Base-by-base conservation (phyloP, 176 grass and related monocot species). In the Poa pratensis region DNA sequence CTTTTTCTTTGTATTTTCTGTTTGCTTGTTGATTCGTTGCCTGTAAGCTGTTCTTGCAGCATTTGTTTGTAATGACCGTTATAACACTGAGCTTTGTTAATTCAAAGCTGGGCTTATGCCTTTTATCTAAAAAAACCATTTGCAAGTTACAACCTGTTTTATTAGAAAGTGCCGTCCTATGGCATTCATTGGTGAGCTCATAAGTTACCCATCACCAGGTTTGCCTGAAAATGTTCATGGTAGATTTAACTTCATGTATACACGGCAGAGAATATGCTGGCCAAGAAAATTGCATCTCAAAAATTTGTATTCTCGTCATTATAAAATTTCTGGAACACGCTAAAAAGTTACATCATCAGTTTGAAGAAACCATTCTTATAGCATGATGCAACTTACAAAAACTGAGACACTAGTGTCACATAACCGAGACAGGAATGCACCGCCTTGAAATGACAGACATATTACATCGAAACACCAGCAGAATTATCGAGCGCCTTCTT, bases 401-500 rank as follows among this genome's bases (percentile, higher is more conserved):
- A 75, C n/a, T n/a, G n/a, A 69, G 30, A 85, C 20, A 22, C 14
- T 2, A 12, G 27, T 51, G 42, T 35, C 54, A 34, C 11, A 46
- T n/a, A n/a, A 73, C 52, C 5, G 9, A 39, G 67, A 59, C 9
- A 10, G 7, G 23, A 78, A 37, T 8, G 51, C 17, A 75, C 19
- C 49, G 20, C 7, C 34, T n/a, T 49, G 6, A 12, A 78, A 85
- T 17, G 16, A n/a, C 61, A 8, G 15, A n/a, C 16, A 28, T 1
- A 65, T 91, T 86, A 98, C 91, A 94, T 98, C 60, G 94, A 78
- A 39, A 98, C 75, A 34, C 96, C 93, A 74, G 84, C 86, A 60
- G 86, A 80, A 82, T 94, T 98, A 67, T 84, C 91, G 23, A 98
- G 87, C 1, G 89, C 96, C 71, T 95, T 98, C 91, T 90, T 94